phyloP scores from a whole-genome alignment of 1,284 basidiomycete genomes.

The Cryptococcus sp. region DNA sequence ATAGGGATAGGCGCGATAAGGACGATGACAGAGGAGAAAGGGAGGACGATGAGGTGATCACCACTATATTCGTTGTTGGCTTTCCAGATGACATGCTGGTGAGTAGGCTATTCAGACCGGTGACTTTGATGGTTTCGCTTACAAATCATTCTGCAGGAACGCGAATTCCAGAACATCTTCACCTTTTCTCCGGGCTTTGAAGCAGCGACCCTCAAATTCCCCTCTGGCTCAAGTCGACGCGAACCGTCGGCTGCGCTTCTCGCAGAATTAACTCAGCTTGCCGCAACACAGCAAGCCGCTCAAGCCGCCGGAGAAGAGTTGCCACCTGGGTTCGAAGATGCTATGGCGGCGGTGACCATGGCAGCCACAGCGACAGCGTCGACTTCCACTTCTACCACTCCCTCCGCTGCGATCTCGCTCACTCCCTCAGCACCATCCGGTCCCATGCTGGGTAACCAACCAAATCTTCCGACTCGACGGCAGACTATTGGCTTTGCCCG shows the following conservation, averaged over 20 bases:
- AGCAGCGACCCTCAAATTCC: slow-evolving; percentile 95
- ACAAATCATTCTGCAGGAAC: slow-evolving; percentile 63
- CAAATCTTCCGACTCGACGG: slow-evolving; percentile 54
- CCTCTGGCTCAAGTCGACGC: slow-evolving; percentile 51
- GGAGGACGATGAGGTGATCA: slow-evolving; percentile 78
- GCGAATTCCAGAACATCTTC: slow-evolving; percentile 99
- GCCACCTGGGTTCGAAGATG: slow-evolving; percentile 37
- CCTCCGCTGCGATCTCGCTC: slow-evolving; percentile 55
- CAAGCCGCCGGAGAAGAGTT: slow-evolving; percentile 19
- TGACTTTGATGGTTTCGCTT: neutral
- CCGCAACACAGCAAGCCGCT: slow-evolving; percentile 31
- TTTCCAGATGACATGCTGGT: slow-evolving; percentile 99
- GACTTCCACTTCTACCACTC: slow-evolving; percentile 46
- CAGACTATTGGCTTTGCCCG: slow-evolving; percentile 99
- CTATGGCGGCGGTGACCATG: slow-evolving; percentile 42
- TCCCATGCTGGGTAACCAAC: slow-evolving; percentile 31
- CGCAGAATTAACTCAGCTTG: slow-evolving; percentile 44
- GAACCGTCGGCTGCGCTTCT: slow-evolving; percentile 24
- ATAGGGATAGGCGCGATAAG: slow-evolving; percentile 25
- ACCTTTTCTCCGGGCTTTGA: slow-evolving; percentile 95
- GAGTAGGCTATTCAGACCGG: slow-evolving; percentile 45
- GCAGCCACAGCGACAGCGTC: slow-evolving; percentile 37
- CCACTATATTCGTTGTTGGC: slow-evolving; percentile 97
- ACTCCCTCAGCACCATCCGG: slow-evolving; percentile 53
- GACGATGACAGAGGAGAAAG: slow-evolving; percentile 32